Evolutionary conservation across 176 grass and related monocot species (phyloP), one percentile per base, ranked within the genome.

Genomic region (Lolium multiflorum): DNA sequence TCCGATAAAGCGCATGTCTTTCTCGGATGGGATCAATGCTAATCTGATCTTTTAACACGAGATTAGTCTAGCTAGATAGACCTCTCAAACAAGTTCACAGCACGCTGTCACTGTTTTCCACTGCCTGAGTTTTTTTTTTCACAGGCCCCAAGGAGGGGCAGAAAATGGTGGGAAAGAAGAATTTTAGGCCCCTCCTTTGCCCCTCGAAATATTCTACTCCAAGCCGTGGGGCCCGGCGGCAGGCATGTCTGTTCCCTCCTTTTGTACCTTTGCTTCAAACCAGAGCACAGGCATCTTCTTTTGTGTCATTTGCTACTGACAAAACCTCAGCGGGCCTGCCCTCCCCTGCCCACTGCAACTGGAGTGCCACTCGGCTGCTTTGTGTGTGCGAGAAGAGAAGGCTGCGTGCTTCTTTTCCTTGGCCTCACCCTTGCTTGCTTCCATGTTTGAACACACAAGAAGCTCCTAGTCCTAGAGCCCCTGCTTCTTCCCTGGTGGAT

Each of bases 221-320:
- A 26, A 5, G 47, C 24, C 14, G 7, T 35, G 73, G 73, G 47
- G 24, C 5, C 73, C 18, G 73, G 47, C 1, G 22, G 48, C 73
- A 76, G 73, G 15, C 74, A 55, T 56, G 74, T 55, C 26, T 76
- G 74, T 25, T 35, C 74, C 49, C 74, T 35, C 49, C 25, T 76
- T 76, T 76, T 76, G 74, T 54, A 55, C 26, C 26, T 76, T 76
- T 55, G 74, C 74, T 76, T 55, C 48, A 18, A 55, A 9, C 49
- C 15, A 56, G 15, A 76, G 26, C 25, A 26, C 74, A 76, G 49
- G 74, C 74, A 76, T 76, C 74, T 76, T 55, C 74, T 51, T 76
- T 76, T 76, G 49, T 76, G 74, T 76, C 74, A 76, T 76, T 20
- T 76, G 74, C 74, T 6, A 18, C 74, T 76, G 74, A 76, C 74